phyloP scores from a whole-genome alignment of 2,329 filamentous ascomycete species.

The Pseudogymnoascus sp. region DNA sequence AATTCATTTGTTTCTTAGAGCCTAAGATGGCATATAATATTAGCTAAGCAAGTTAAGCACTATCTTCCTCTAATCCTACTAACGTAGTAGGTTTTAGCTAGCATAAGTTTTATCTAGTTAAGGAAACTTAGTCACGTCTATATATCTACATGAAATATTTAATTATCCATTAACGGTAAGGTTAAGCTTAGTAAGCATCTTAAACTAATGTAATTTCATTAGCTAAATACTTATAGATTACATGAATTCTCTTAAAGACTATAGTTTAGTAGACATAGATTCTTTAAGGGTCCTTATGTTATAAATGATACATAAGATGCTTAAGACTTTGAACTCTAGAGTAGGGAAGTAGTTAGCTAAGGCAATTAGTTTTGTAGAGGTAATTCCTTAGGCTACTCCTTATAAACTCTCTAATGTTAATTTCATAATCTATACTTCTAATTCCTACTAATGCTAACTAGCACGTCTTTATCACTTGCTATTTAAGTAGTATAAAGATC shows the following conservation, averaged over 20 bases:
- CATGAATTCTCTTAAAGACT: too few relatives aligned
- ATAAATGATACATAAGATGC: too few relatives aligned
- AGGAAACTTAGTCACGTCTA: neutral
- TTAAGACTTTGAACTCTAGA: too few relatives aligned
- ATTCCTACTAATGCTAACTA: constrained; percentile 10
- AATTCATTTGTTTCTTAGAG: neutral
- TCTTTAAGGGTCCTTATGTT: too few relatives aligned
- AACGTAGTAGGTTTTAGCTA: neutral
- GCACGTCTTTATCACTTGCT: constrained; percentile 10
- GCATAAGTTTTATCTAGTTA: neutral
- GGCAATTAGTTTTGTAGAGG: too few relatives aligned
- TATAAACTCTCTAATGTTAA: constrained; percentile 12
- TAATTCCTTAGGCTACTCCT: constrained; percentile 9
- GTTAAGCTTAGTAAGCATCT: neutral
- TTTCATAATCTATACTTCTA: constrained; percentile 1
- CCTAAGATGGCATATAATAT: constrained; percentile 2
- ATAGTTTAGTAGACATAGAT: too few relatives aligned
- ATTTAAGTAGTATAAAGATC: constrained; percentile 2
- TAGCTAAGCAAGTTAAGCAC: constrained; percentile 3
- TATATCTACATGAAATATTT: neutral
- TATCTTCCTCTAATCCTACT: neutral
- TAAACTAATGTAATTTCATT: neutral
- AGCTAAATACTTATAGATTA: neutral
- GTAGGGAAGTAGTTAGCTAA: too few relatives aligned
- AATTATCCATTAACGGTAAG: neutral